Evolutionary conservation across 331 rosid genomes (phyloP).

Genomic region (Ulmus americana): DNA sequence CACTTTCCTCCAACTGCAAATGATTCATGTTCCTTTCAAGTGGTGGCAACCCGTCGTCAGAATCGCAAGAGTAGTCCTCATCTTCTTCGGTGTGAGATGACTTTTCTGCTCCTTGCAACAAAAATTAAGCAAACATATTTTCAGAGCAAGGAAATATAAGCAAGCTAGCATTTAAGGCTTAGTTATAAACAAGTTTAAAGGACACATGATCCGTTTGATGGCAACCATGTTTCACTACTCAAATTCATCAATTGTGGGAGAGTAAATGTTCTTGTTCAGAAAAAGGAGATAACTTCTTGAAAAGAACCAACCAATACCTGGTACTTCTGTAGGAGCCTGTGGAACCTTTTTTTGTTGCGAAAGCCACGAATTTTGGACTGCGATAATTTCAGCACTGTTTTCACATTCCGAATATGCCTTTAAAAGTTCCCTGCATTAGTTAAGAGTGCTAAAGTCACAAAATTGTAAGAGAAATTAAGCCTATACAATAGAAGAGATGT

Average conservation of each 20-base stretch:
- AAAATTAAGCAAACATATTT: conserved; percentile 4
- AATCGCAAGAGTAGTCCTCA: conserved; percentile 49
- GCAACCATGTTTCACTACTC: neutral
- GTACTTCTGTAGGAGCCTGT: conserved; percentile 37
- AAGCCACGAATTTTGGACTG: conserved; percentile 82
- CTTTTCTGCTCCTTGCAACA: conserved; percentile 30
- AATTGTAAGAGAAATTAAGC: neutral
- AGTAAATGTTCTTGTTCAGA: neutral
- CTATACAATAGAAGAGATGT: too few relatives aligned
- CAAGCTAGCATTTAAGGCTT: too few relatives aligned
- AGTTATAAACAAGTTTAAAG: neutral
- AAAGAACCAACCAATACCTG: conserved; percentile 41
- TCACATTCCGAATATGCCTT: conserved; percentile 77
- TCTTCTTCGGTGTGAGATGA: conserved; percentile 30
- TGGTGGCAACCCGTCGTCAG: conserved; percentile 87
- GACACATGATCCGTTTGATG: neutral
- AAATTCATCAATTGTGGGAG: conserved; percentile 3
- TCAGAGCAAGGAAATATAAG: too few relatives aligned
- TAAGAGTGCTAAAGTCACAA: neutral
- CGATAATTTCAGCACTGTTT: conserved; percentile 64
- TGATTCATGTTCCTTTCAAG: conserved; percentile 84
- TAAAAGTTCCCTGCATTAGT: conserved; percentile 66
- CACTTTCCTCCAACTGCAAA: conserved; percentile 45
- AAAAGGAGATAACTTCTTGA: conserved; percentile 3
- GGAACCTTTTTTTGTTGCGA: conserved; percentile 56